These are phyloP conservation scores for Thielaviopsis euricoi DNA, from an alignment of 2,329 filamentous ascomycete genomes.

Conservation along the genomic window DNA sequence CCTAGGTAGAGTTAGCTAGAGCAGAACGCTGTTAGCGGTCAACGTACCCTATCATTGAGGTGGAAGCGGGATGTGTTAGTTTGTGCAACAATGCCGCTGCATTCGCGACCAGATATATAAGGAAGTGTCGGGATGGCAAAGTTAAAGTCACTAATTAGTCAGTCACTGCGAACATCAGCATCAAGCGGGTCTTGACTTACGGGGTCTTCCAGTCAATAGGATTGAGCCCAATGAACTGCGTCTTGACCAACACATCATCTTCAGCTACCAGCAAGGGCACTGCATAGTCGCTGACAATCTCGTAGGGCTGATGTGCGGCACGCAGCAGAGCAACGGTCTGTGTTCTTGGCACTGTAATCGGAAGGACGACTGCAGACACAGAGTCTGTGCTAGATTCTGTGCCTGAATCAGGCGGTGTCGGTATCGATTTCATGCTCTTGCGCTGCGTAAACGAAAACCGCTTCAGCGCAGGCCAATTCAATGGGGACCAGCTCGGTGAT, in stretches of 20 bases:
- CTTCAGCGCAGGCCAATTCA: slow-evolving; percentile 1
- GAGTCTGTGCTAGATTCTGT: background rate
- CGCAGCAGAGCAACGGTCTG: slow-evolving; percentile 2
- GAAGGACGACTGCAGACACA: background rate
- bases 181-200: no score
- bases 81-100: slow-evolving; percentile 47
- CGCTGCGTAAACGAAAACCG: background rate
- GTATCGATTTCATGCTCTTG: background rate
- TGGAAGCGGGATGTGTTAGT: slow-evolving; percentile 25
- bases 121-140: slow-evolving; percentile 53
- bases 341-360: background rate
- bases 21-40: background rate
- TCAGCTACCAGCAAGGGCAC: slow-evolving; percentile 6
- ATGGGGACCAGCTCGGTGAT: background rate
- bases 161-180: no score
- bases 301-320: background rate
- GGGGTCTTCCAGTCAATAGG: slow-evolving; percentile 64
- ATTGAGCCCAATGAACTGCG: slow-evolving; percentile 52
- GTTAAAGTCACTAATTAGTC: slow-evolving; percentile 40
- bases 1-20: slow-evolving; percentile 17
- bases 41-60: slow-evolving; percentile 34
- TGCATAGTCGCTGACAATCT: background rate
- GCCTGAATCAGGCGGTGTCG: background rate
- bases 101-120: slow-evolving; percentile 52
- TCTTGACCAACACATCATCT: slow-evolving; percentile 44